These are phyloP conservation scores for Eurotiales sp. DNA, from an alignment of 2,329 filamentous ascomycete genomes.

Conservation along the genomic window DNA sequence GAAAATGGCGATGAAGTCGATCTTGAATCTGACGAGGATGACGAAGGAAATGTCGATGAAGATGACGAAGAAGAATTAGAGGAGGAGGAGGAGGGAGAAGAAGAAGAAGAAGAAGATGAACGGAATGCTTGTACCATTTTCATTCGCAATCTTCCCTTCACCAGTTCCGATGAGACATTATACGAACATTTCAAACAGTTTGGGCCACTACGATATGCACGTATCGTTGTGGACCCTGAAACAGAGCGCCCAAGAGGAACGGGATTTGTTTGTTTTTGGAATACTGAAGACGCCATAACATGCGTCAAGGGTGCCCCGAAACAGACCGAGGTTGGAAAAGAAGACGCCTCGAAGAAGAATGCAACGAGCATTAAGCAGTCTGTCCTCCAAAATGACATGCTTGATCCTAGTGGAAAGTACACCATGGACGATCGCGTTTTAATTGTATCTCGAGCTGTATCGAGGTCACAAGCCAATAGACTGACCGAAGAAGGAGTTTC, in stretches of 20 bases:
- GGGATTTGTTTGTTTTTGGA: constrained; percentile 90
- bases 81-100: constrained; percentile 41
- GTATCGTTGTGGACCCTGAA: constrained; percentile 80
- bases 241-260: constrained; percentile 88
- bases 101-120: constrained; percentile 46
- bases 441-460: constrained; percentile 79
- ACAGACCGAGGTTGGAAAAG: constrained; percentile 38
- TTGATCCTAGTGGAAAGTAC: constrained; percentile 78
- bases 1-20: constrained; percentile 41
- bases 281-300: constrained; percentile 66
- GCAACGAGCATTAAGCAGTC: constrained; percentile 64
- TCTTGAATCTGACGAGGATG: constrained; percentile 36
- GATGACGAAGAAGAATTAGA: constrained; percentile 41
- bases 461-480: constrained; percentile 71
- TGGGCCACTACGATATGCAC: constrained; percentile 82
- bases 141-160: constrained; percentile 91
- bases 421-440: constrained; percentile 87
- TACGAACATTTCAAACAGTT: constrained; percentile 85
- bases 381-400: constrained; percentile 78
- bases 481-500: constrained; percentile 66
- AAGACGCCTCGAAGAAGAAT: constrained; percentile 37
- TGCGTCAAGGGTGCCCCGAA: constrained; percentile 76
- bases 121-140: constrained; percentile 75
- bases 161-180: constrained; percentile 74
- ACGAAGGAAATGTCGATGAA: constrained; percentile 40